phyloP scores from a whole-genome alignment of 1,139 yeast species.

The Suhomyces choctaworum region DNA sequence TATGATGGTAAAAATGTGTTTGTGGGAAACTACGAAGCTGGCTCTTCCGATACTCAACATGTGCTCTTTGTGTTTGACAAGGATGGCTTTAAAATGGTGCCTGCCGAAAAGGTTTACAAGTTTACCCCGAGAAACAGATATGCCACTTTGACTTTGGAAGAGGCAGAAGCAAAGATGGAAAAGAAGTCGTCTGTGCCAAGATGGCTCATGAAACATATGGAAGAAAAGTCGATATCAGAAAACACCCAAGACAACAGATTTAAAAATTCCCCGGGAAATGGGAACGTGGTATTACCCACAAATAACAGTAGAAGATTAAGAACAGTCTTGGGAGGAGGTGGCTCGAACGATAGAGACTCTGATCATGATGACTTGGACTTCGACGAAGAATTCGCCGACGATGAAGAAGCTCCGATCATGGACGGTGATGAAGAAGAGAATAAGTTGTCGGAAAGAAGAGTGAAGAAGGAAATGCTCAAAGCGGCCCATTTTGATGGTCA shows the following conservation, averaged over 20 bases:
- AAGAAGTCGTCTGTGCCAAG: slow-evolving; percentile 78
- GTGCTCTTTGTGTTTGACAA: slow-evolving; percentile 83
- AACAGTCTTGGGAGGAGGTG: slow-evolving; percentile 59
- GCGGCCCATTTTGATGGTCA: slow-evolving; percentile 75
- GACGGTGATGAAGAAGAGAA: slow-evolving; percentile 97
- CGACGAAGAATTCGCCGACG: slow-evolving; percentile 97
- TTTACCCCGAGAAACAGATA: slow-evolving; percentile 93
- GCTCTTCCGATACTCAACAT: slow-evolving; percentile 76
- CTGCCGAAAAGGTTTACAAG: slow-evolving; percentile 89
- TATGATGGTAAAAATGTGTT: slow-evolving; percentile 91
- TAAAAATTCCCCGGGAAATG: slow-evolving; percentile 24
- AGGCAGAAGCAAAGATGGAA: slow-evolving; percentile 95
- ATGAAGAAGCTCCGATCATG: slow-evolving; percentile 97
- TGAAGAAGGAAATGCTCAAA: slow-evolving; percentile 85
- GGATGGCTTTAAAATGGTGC: slow-evolving; percentile 90
- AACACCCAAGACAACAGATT: slow-evolving; percentile 50
- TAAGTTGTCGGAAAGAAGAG: slow-evolving; percentile 82
- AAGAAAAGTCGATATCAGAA: slow-evolving; percentile 54
- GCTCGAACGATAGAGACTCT: slow-evolving; percentile 59
- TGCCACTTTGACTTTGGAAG: slow-evolving; percentile 91
- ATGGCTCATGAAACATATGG: slow-evolving; percentile 94
- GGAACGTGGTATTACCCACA: slow-evolving; percentile 3
- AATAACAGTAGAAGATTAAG: slow-evolving; percentile 41
- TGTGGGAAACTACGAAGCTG: slow-evolving; percentile 97
- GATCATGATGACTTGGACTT: slow-evolving; percentile 92